phyloP scores from a whole-genome alignment of 129 eudicot genomes.

The Logfia minima region DNA sequence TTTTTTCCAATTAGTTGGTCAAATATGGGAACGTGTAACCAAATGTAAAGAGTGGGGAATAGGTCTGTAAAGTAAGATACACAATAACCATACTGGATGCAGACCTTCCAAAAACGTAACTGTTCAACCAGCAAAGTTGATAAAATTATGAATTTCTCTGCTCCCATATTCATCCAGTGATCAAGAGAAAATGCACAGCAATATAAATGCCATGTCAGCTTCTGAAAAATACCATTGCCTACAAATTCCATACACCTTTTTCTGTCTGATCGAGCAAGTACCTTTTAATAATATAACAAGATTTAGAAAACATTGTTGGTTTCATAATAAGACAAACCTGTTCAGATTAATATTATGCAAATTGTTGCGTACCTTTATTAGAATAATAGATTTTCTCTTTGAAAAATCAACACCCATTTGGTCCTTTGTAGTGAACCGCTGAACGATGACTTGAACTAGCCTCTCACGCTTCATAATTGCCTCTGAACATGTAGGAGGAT shows the following conservation, averaged over 20 bases:
- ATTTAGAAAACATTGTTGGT: conserved; percentile 11
- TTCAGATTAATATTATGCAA: conserved; percentile 11
- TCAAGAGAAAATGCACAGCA: conserved; percentile 58
- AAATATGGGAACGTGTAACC: conserved; percentile 69
- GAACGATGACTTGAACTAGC: conserved; percentile 67
- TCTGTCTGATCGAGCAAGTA: conserved; percentile 67
- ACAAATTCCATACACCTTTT: conserved; percentile 54
- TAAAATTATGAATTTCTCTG: conserved; percentile 58
- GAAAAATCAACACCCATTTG: conserved; percentile 47
- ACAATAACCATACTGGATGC: conserved; percentile 60
- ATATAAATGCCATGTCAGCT: conserved; percentile 71
- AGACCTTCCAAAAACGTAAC: conserved; percentile 81
- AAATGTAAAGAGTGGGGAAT: conserved; percentile 67
- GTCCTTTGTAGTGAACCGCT: conserved; percentile 58
- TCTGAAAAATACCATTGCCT: conserved; percentile 51
- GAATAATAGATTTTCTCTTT: conserved; percentile 77
- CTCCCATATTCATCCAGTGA: conserved; percentile 59
- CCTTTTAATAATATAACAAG: conserved; percentile 44
- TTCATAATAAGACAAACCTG: background rate
- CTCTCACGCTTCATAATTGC: conserved; percentile 74
- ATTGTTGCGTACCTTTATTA: conserved; percentile 62
- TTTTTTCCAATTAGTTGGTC: conserved; percentile 50
- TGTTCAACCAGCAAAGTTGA: conserved; percentile 79
- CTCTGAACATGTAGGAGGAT: conserved; percentile 87
- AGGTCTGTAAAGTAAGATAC: conserved; percentile 62